Percentiles rank a stretch among this genome's conserved stretches.
phyloP scores from a whole-genome alignment of 2,329 filamentous ascomycete species.

The Sarocladium oryzae region DNA sequence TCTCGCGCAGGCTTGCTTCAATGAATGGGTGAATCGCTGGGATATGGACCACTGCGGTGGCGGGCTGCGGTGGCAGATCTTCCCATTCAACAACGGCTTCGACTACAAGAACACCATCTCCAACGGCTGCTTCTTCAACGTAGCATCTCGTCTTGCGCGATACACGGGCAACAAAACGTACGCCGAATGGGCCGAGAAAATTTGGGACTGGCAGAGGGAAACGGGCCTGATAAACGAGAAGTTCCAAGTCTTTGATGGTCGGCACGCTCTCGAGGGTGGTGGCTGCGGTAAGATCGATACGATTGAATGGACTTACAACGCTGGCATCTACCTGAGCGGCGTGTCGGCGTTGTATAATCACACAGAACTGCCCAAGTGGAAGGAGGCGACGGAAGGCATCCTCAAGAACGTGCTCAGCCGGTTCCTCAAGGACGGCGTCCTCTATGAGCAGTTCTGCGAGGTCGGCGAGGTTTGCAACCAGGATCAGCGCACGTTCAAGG shows the following conservation, averaged over 20 bases:
- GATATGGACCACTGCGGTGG: conserved; percentile 59
- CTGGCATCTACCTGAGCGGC: conserved; percentile 58
- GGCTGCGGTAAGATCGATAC: conserved; percentile 41
- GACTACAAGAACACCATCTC: conserved; percentile 64
- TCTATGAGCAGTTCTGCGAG: conserved; percentile 65
- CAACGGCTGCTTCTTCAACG: conserved; percentile 64
- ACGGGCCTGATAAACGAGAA: conserved; percentile 50
- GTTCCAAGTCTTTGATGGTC: conserved; percentile 49
- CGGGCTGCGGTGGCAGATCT: conserved; percentile 82
- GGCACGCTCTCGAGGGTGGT: conserved; percentile 27
- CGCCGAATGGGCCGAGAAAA: conserved; percentile 63
- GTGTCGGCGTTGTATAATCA: conserved; percentile 57
- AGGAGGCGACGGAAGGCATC: conserved; percentile 52
- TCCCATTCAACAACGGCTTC: conserved; percentile 66
- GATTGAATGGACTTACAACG: conserved; percentile 65
- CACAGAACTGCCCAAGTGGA: conserved; percentile 47
- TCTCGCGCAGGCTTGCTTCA: conserved; percentile 72
- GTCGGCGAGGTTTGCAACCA: conserved; percentile 52
- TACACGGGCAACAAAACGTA: conserved; percentile 80
- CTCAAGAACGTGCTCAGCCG: conserved; percentile 40
- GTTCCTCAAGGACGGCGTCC: conserved; percentile 49
- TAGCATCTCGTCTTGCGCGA: conserved; percentile 63
- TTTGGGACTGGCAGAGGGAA: conserved; percentile 58
- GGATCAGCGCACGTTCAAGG: conserved; percentile 72
- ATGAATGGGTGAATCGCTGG: conserved; percentile 68